Conservation (phyloP, 2,329 filamentous ascomycete species). For the Colletotrichum incanum region DNA sequence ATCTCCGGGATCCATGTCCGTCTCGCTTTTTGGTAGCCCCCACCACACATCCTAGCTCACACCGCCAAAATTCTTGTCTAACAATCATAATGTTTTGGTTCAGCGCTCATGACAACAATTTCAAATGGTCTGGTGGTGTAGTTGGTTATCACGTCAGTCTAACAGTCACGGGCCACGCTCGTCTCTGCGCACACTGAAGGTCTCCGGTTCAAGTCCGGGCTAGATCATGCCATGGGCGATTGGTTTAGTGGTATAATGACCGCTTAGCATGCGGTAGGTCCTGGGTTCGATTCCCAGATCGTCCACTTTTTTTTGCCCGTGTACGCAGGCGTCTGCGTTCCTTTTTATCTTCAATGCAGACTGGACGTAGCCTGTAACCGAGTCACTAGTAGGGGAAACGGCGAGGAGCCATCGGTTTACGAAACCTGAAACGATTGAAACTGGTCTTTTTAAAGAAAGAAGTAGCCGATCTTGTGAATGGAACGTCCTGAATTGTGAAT, state of each 20-base stretch:
- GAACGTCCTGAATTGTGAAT: no score
- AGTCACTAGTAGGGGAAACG: no score
- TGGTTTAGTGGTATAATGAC: constrained; percentile 27
- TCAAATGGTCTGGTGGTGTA: constrained; percentile 48
- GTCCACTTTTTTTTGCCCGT: neutral
- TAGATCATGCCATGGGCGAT: constrained; percentile 28
- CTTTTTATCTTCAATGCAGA: no score
- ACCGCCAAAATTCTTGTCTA: neutral
- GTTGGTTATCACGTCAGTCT: constrained; percentile 67
- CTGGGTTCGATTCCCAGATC: constrained; percentile 23
- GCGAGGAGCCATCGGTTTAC: no score
- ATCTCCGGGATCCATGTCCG: neutral
- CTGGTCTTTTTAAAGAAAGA: no score
- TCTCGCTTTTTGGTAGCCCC: constrained; percentile 8
- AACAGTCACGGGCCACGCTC: constrained; percentile 48
- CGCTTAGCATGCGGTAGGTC: constrained; percentile 27
- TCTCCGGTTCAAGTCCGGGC: constrained; percentile 43
- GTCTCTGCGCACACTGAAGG: constrained; percentile 31
- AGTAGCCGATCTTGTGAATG: no score
- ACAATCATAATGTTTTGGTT: neutral
- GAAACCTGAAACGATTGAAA: no score
- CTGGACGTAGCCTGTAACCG: no score
- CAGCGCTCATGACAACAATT: neutral
- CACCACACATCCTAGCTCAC: neutral
- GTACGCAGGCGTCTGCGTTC: neutral